Conservation (phyloP, 306 rosid species). For the Malus sieversii region DNA sequence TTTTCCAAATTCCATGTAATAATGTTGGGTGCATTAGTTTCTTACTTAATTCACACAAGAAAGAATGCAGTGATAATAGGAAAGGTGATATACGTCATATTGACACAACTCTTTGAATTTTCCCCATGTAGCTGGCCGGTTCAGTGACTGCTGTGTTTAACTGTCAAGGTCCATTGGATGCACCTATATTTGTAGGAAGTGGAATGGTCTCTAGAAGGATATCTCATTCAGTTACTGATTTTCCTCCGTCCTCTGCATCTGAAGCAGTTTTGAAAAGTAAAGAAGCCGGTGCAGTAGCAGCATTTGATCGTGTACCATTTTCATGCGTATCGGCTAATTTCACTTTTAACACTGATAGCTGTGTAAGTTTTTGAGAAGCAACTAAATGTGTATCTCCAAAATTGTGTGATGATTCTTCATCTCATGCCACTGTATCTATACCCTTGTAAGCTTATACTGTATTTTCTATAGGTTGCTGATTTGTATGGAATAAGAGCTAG, state of each 20-base stretch:
- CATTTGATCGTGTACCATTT: slow-evolving; percentile 82
- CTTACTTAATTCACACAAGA: neutral
- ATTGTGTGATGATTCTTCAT: neutral
- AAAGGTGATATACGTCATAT: slow-evolving; percentile 6
- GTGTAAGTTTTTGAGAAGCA: slow-evolving; percentile 49
- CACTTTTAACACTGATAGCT: slow-evolving; percentile 84
- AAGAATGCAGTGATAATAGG: neutral
- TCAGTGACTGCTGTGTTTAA: slow-evolving; percentile 86
- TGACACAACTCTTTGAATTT: slow-evolving; percentile 9
- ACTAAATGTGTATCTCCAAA: slow-evolving; percentile 2
- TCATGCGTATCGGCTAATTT: slow-evolving; percentile 87
- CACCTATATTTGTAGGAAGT: slow-evolving; percentile 93
- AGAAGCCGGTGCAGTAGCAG: slow-evolving; percentile 93
- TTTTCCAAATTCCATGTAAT: neutral
- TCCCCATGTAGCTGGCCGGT: slow-evolving; percentile 76
- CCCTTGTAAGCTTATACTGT: slow-evolving; percentile 19
- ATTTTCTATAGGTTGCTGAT: slow-evolving; percentile 70
- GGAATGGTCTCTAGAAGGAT: slow-evolving; percentile 85
- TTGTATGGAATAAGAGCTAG: slow-evolving; percentile 87
- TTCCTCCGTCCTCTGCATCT: slow-evolving; percentile 61
- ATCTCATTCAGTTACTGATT: slow-evolving; percentile 43
- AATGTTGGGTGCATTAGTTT: neutral
- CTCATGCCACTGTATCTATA: slow-evolving; percentile 14
- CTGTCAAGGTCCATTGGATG: slow-evolving; percentile 91
- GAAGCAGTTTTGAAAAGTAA: slow-evolving; percentile 71